A percentile compares a stretch with the other conserved stretches of the same genome.
phyloP scores from a whole-genome alignment of 768 basidiomycete genomes.

The Lanmaoa rubissima region DNA sequence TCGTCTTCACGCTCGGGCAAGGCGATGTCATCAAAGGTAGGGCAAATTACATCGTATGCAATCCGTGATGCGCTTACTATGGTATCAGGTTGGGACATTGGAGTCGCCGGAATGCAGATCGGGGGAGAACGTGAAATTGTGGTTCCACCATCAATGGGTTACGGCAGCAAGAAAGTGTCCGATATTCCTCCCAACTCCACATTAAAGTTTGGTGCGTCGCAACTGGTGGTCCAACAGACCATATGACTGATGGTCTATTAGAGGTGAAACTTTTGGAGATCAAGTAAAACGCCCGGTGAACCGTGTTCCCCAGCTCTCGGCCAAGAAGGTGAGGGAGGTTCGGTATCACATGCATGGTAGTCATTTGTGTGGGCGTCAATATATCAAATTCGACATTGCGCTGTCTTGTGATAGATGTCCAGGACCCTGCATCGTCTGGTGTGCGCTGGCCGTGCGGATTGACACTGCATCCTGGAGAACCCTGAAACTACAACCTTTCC shows the following conservation, averaged over 20 bases:
- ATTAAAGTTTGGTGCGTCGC: slow-evolving; percentile 69
- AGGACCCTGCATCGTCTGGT: slow-evolving; percentile 22
- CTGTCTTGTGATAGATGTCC: slow-evolving; percentile 12
- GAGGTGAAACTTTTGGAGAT: slow-evolving; percentile 73
- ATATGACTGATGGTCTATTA: slow-evolving; percentile 30
- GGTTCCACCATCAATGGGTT: slow-evolving; percentile 68
- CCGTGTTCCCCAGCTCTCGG: slow-evolving; percentile 13
- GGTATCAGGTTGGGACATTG: slow-evolving; percentile 80
- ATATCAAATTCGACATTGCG: slow-evolving; percentile 30
- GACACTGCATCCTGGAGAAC: slow-evolving; percentile 19
- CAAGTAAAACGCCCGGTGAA: slow-evolving; percentile 41
- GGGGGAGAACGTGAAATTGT: slow-evolving; percentile 83
- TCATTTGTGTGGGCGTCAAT: slow-evolving; percentile 17
- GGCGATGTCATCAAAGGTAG: slow-evolving; percentile 92
- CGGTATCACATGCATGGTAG: slow-evolving; percentile 20
- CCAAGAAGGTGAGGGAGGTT: slow-evolving; percentile 2
- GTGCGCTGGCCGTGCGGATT: slow-evolving; percentile 26
- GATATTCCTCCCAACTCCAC: slow-evolving; percentile 81
- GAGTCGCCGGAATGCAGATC: slow-evolving; percentile 88
- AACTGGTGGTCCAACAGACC: background rate
- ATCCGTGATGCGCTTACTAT: slow-evolving; percentile 1
- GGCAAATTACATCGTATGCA: slow-evolving; percentile 8
- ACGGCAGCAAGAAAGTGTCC: slow-evolving; percentile 59
- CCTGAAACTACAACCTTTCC: slow-evolving; percentile 19
- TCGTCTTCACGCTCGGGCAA: slow-evolving; percentile 75